A percentile compares a stretch with the other conserved stretches of the same genome.
phyloP scores from a whole-genome alignment of 768 basidiomycete genomes.

The Austroboletus eburneus region DNA sequence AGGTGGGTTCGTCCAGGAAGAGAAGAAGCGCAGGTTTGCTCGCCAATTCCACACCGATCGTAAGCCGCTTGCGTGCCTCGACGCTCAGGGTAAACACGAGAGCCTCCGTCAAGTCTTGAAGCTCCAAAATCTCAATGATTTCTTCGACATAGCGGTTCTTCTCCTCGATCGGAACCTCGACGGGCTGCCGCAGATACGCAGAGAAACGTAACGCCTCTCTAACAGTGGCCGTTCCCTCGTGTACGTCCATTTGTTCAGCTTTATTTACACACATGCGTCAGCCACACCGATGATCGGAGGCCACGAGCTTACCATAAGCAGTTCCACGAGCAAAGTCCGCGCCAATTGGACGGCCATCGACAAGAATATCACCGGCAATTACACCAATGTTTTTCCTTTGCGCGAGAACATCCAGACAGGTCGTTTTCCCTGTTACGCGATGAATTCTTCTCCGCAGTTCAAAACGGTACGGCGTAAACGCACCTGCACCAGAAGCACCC shows the following conservation, averaged over 20 bases:
- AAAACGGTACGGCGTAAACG: conserved; percentile 21
- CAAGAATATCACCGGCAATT: conserved; percentile 56
- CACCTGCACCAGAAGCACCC: conserved; percentile 79
- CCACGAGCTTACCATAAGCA: conserved; percentile 57
- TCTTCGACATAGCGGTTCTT: conserved; percentile 80
- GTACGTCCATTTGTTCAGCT: conserved; percentile 85
- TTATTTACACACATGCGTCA: conserved; percentile 31
- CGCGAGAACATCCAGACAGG: conserved; percentile 69
- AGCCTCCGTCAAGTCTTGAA: conserved; percentile 81
- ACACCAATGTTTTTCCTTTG: conserved; percentile 71
- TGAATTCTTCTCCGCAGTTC: background rate
- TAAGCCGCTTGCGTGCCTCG: conserved; percentile 78
- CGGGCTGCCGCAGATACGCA: conserved; percentile 78
- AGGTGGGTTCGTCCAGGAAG: conserved; percentile 44
- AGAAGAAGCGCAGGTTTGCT: conserved; percentile 47
- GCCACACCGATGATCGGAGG: conserved; percentile 17
- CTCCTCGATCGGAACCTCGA: conserved; percentile 59
- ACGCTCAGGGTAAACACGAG: conserved; percentile 66
- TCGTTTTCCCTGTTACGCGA: conserved; percentile 58
- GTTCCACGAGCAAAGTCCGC: conserved; percentile 63
- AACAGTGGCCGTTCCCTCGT: conserved; percentile 78
- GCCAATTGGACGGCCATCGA: conserved; percentile 60
- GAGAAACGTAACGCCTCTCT: conserved; percentile 85
- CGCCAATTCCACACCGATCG: conserved; percentile 89
- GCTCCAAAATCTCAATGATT: conserved; percentile 78